Conservation (phyloP, 2,329 filamentous ascomycete genomes). For the Botryotinia convoluta region DNA sequence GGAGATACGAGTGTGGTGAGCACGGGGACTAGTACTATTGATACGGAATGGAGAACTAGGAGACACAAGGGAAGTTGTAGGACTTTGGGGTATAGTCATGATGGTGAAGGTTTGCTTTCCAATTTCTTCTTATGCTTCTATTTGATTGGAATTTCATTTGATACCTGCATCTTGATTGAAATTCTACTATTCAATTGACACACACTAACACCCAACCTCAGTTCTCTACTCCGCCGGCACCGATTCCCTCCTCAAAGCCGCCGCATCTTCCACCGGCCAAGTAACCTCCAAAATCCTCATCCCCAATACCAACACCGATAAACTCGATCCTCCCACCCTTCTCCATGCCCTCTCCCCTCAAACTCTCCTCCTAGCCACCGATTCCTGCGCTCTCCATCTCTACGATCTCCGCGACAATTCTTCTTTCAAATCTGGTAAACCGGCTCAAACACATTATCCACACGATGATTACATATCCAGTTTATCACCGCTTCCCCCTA, state of each 20-base stretch:
- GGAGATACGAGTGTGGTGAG: slow-evolving; percentile 50
- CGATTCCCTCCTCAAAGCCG: slow-evolving; percentile 56
- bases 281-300: slow-evolving; percentile 82
- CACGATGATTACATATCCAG: slow-evolving; percentile 93
- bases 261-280: slow-evolving; percentile 56
- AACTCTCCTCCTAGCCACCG: slow-evolving; percentile 82
- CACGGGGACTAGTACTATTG: slow-evolving; percentile 71
- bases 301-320: slow-evolving; percentile 46
- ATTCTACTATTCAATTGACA: slow-evolving; percentile 14
- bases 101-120: slow-evolving; percentile 64
- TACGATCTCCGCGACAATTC: slow-evolving; percentile 71
- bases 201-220: background rate
- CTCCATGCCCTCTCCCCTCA: slow-evolving; percentile 84
- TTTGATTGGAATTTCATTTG: background rate
- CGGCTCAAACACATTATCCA: slow-evolving; percentile 77
- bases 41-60: slow-evolving; percentile 80
- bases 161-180: background rate
- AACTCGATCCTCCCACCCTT: slow-evolving; percentile 70
- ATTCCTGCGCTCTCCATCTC: slow-evolving; percentile 84
- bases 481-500: slow-evolving; percentile 77
- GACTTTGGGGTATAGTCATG: slow-evolving; percentile 71
- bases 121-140: background rate
- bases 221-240: slow-evolving; percentile 64
- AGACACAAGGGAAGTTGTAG: slow-evolving; percentile 94
- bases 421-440: slow-evolving; percentile 56